Evolutionary conservation across 257 asterid genomes (phyloP), one percentile per base, ranked within the genome.

Genomic region (Cinchona pubescens): DNA sequence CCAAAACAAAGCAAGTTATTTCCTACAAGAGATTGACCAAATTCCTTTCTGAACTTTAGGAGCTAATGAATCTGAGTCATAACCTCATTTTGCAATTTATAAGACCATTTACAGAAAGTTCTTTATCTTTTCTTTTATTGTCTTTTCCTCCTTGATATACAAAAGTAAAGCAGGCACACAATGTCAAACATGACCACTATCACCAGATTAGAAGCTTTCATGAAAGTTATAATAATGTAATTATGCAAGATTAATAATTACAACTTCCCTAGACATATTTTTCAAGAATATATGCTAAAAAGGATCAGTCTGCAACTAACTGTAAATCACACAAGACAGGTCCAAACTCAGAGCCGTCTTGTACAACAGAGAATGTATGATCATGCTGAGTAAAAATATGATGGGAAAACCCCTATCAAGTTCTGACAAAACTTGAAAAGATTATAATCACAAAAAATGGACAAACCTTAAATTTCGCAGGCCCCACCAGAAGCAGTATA

Each of bases 401-500:
- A n/a, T n/a, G n/a, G n/a, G n/a, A n/a, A n/a, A n/a, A n/a, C 10
- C 30, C 13, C 62, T 56, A 56, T 56, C 30, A 56, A 23, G 11
- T 6, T 8, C 30, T 11, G 1, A 56, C 2, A 58, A 14, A 35
- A 25, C 13, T 5, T 7, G 32, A 25, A 25, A 58, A 25, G 15
- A 58, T n/a, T 25, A 27, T 58, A 1, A 69, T 48, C 49, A 51
- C 6, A 30, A 56, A 66, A 40, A 2, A 43, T 15, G 49, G 42
- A 80, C 70, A 69, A 34, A 88, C 96, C 94, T 90, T 75, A 90
- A 80, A 82, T 82, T 87, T 60, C 94, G 71, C 38, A 88, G 81
- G n/a, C 96, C 96, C 94, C 94, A 90, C 96, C 96, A 90, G 76
- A 90, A 88, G 87, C 94, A 88, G 70, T 83, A 87, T 58, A 86